Evolutionary conservation across 1,284 basidiomycete genomes (phyloP), one percentile per base, ranked within the genome.

Genomic region (Sphagnurus paluster): DNA sequence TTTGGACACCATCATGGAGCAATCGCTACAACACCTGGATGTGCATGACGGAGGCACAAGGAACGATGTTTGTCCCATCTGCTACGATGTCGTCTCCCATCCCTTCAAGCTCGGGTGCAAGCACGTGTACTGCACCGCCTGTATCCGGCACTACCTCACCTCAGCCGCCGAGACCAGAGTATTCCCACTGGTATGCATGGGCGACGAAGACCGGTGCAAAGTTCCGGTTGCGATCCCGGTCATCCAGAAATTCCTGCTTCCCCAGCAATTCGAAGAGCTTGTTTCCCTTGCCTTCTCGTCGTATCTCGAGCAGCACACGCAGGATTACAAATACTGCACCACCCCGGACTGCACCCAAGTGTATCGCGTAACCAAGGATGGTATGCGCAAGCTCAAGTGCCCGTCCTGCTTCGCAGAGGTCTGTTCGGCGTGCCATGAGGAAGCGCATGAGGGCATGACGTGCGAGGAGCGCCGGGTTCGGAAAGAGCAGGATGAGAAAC

Each of bases 261-360:
- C 56, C 2, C 59, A 66, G 4, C 61, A 70, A 7, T 77, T 79
- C 51, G 67, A 72, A 42, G 62, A 63, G 13, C 62, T 82, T 17
- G 54, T 79, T 8, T 71, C 78, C 44, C 62, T 63, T 4, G 72
- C 69, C 0, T 79, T 81, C 51, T 56, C 58, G 2, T 57, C 63
- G 1, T 66, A 80, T 50, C 52, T 82, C 25, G 67, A 72, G 14
- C 63, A 63, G 39, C 72, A 74, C 44, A 69, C 75, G 0, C 63
- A 69, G 39, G 66, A 72, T 24, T 72, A 74, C 59, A 73, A 70
- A 41, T 77, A 76, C 46, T 83, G 80, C 61, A 71, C 67, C 33
- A 83, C 79, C 0, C 73, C 80, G 0, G 80, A 79, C 49, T 83
- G 80, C 50, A 68, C 58, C 5, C 79, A 81, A 55, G 69, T 82